Percentiles rank a stretch among this genome's conserved stretches.
Conservation (phyloP, 495 filamentous ascomycete genomes). For the Lasiosphaeris hirsuta region DNA sequence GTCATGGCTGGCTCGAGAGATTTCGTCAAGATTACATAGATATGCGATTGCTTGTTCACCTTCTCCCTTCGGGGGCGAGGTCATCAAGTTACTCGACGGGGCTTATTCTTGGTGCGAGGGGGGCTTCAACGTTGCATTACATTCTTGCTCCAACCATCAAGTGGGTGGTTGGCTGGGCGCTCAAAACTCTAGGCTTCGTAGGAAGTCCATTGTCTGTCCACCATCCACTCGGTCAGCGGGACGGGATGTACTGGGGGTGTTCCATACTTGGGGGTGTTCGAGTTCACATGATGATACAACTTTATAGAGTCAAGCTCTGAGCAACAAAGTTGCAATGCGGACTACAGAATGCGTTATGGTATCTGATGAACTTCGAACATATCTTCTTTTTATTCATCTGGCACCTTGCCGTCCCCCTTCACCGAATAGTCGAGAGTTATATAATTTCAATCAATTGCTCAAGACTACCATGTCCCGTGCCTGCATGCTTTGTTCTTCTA, state of each 20-base stretch:
- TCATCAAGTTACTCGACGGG: constrained; percentile 94
- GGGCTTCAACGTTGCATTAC: constrained; percentile 40
- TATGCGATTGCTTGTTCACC: constrained; percentile 85
- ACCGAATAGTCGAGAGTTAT: neutral
- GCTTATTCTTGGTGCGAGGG: constrained; percentile 99
- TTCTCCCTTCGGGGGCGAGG: constrained; percentile 43
- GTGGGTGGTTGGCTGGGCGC: constrained; percentile 27
- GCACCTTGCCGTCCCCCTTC: neutral
- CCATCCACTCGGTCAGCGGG: constrained; percentile 30
- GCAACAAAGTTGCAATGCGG: constrained; percentile 52
- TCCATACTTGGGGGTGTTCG: constrained; percentile 36
- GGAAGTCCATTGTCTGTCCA: constrained; percentile 37
- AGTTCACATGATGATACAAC: constrained; percentile 93
- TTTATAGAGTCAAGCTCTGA: constrained; percentile 99
- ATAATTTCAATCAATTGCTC: constrained; percentile 11
- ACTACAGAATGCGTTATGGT: constrained; percentile 72
- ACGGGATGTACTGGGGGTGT: neutral
- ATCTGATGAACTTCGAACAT: constrained; percentile 74
- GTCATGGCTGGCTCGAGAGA: constrained; percentile 44
- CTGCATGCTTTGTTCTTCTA: neutral
- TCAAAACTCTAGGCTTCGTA: constrained; percentile 46
- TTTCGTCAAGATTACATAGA: constrained; percentile 94
- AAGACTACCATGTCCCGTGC: neutral
- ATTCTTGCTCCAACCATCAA: constrained; percentile 28
- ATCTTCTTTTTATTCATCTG: constrained; percentile 1